Evolutionary conservation across 495 filamentous ascomycete species (phyloP), one percentile per base, ranked within the genome.

Genomic region (Hypoxylon fragiforme): DNA sequence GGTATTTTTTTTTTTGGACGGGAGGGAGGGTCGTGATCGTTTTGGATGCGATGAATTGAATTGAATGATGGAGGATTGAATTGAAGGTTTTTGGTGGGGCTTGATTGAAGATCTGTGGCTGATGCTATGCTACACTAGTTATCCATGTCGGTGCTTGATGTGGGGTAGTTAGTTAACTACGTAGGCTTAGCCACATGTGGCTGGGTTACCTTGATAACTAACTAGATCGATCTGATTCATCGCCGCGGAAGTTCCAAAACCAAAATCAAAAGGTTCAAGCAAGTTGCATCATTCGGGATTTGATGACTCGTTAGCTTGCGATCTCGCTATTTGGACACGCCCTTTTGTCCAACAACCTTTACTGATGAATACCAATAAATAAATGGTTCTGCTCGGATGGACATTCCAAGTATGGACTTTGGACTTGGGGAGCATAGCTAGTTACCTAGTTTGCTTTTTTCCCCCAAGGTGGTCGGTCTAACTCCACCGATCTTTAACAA

Each of bases 11-110:
- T n/a, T n/a, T n/a, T n/a, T n/a, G n/a, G n/a, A n/a, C n/a, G n/a
- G n/a, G n/a, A n/a, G n/a, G n/a, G n/a, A n/a, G n/a, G n/a, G n/a
- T n/a, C n/a, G n/a, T n/a, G n/a, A n/a, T n/a, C n/a, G n/a, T n/a
- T n/a, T n/a, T n/a, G n/a, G n/a, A 38, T 48, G 36, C 32, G 49
- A 52, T 18, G 50, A 54, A 60, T n/a, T n/a, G n/a, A n/a, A n/a
- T n/a, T n/a, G n/a, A n/a, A n/a, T n/a, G n/a, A n/a, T n/a, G n/a
- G n/a, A n/a, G n/a, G n/a, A n/a, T n/a, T n/a, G n/a, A n/a, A n/a
- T n/a, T n/a, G n/a, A n/a, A n/a, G n/a, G 56, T 54, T 60, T 60
- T 54, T 54, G 56, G 56, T 60, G 56, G 56, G 21, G 49, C 50
- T 39, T 49, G 2, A 35, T n/a, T n/a, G n/a, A n/a, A n/a, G n/a